phyloP scores from a whole-genome alignment of 306 rosid species.

The Abrus precatorius region DNA sequence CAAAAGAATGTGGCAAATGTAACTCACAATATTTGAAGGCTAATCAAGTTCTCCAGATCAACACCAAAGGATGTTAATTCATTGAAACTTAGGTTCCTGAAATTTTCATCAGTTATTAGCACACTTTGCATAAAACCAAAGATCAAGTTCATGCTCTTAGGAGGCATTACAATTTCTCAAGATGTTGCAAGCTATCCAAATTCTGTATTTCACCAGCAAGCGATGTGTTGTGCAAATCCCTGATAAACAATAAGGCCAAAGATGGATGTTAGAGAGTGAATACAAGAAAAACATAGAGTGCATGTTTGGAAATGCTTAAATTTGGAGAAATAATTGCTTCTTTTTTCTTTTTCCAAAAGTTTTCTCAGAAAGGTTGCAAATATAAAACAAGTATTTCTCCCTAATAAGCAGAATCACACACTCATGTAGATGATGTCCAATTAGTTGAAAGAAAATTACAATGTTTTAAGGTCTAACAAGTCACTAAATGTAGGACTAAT shows the following conservation, averaged over 20 bases:
- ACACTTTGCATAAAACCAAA: neutral
- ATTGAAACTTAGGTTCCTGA: constrained; percentile 95
- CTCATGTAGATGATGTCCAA: neutral
- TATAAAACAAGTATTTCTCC: neutral
- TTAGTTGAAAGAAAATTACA: constrained; percentile 60
- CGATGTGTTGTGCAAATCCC: constrained; percentile 93
- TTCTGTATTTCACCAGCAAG: constrained; percentile 82
- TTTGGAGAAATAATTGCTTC: neutral
- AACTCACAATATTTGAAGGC: constrained; percentile 85
- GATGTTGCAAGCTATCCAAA: constrained; percentile 79
- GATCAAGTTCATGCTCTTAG: constrained; percentile 30
- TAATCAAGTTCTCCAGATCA: constrained; percentile 72
- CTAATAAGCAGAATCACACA: neutral
- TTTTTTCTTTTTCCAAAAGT: neutral
- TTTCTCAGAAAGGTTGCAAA: neutral
- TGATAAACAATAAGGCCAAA: constrained; percentile 49
- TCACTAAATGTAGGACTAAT: constrained; percentile 87
- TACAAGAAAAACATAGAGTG: neutral
- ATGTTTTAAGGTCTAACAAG: constrained; percentile 83
- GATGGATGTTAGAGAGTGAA: neutral
- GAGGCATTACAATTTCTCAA: constrained; percentile 77
- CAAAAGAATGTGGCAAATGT: neutral
- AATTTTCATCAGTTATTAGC: constrained; percentile 47
- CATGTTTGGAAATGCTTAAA: neutral
- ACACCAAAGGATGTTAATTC: constrained; percentile 73